Base-by-base conservation (phyloP, 1,139 yeast species). In the Taphrina betulina region DNA sequence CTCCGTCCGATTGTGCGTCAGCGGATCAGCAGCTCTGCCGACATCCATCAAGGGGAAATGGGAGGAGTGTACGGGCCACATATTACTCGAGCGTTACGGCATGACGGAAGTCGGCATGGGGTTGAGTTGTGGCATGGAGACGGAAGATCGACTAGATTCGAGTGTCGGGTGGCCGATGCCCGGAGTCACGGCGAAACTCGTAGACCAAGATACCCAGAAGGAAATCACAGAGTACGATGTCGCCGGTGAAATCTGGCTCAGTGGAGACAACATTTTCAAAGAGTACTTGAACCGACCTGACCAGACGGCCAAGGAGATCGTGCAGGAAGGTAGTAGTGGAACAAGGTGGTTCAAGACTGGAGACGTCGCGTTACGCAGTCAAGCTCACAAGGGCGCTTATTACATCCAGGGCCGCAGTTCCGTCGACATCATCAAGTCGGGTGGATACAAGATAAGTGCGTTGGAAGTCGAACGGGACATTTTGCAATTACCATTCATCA, bases 21-120 rank as follows among this genome's bases (percentile, higher is more conserved):
- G 72, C 56, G 73, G 73, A 3, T 69, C 72, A 3, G 73, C 73
- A 3, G 72, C 73, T 2, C 64, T 70, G 16, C 73, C 73, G 2
- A 65, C 63, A 28, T 70, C 72, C 0, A 63, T 70, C 42, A 62
- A 72, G 36, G 59, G 60, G 26, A 62, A 65, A 10, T 70, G 73
- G 73, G 67, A 68, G 34, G 53, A 58, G 28, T 59, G 67, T 19
- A 63, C 70, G 10, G 64, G 66, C n/a, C 68, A 68, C 17, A 69
- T 71, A 16, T 61, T 70, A 48, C 66, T 70, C 10, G 73, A 69
- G 58, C 62, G 72, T 33, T 69, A 69, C 57, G 72, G 72, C 17
- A 69, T 69, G 72, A 70, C 72, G 2, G 72, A 69, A 54, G 70
- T 71, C 5, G 72, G 73, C 7, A 70, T 70, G 61, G 69, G 72